Evolutionary conservation across 2,329 filamentous ascomycete species (phyloP).

Genomic region (Trichoderma asperellum): DNA sequence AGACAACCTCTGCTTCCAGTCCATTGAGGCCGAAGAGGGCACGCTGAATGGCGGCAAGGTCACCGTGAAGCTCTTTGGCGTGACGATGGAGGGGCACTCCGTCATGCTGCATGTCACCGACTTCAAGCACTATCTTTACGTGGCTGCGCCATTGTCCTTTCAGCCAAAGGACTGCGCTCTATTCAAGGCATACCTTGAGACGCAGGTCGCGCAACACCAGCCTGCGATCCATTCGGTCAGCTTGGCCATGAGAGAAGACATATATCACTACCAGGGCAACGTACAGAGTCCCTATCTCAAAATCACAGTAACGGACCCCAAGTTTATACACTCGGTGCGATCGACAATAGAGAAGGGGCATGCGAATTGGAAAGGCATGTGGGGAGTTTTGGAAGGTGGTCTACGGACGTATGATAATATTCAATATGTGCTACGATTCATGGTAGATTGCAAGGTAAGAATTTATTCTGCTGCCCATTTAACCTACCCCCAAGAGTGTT

Average conservation of each 20-base stretch:
- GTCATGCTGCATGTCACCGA: constrained; percentile 93
- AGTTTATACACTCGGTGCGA: constrained; percentile 76
- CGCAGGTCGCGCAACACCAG: constrained; percentile 72
- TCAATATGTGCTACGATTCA: constrained; percentile 92
- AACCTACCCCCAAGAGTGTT: not conserved
- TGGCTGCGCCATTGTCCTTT: constrained; percentile 85
- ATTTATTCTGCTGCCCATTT: not conserved
- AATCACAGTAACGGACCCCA: constrained; percentile 89
- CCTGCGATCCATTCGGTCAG: constrained; percentile 78
- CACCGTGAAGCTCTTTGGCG: constrained; percentile 89
- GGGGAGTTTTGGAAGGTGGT: constrained; percentile 70
- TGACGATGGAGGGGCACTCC: constrained; percentile 82
- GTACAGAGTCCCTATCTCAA: constrained; percentile 90
- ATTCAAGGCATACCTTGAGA: constrained; percentile 81
- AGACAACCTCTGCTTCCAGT: constrained; percentile 84
- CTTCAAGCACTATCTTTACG: constrained; percentile 95
- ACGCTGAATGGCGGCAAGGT: constrained; percentile 74
- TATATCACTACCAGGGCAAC: constrained; percentile 94
- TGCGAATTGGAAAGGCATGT: constrained; percentile 90
- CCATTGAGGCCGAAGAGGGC: constrained; percentile 94
- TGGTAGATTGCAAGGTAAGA: constrained; percentile 88
- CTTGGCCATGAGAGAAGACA: constrained; percentile 83
- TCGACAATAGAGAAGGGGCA: constrained; percentile 72
- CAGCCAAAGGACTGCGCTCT: constrained; percentile 74
- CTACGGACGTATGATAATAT: constrained; percentile 95